Conservation (phyloP, 495 filamentous ascomycete genomes). For the Trichoderma erinaceum region DNA sequence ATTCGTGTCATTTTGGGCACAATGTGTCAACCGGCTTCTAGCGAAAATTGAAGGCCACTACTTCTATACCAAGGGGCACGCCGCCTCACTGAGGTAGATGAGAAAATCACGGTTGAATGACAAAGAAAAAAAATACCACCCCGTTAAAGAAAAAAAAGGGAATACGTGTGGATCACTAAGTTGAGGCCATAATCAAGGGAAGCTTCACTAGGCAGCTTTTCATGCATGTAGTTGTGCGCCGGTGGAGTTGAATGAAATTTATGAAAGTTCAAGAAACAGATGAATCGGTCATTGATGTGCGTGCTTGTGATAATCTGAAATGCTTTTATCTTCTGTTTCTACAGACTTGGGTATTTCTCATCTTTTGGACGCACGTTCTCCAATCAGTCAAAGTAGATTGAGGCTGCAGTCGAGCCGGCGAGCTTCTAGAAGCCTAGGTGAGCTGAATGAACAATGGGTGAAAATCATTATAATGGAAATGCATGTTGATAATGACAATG, state of each 20-base stretch:
- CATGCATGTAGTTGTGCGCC: conserved; percentile 14
- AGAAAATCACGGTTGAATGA: not conserved
- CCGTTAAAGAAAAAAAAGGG: conserved; percentile 10
- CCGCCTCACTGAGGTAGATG: conserved; percentile 2
- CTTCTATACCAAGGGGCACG: not conserved
- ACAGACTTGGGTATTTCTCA: too few species aligned
- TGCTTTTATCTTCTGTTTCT: too few species aligned
- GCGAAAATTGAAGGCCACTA: not conserved
- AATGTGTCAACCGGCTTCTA: conserved; percentile 8
- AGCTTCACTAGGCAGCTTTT: not conserved
- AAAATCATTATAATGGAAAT: too few species aligned
- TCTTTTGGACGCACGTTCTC: too few species aligned
- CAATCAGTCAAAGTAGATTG: too few species aligned
- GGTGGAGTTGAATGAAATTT: conserved; percentile 11
- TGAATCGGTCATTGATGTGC: not conserved
- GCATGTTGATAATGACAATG: too few species aligned
- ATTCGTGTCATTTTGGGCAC: conserved; percentile 15
- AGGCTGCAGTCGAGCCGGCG: too few species aligned
- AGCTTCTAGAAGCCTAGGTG: too few species aligned
- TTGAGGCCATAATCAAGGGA: conserved; percentile 14
- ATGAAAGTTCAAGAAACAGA: not conserved
- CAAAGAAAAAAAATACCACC: conserved; percentile 13
- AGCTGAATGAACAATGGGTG: too few species aligned
- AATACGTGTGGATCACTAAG: not conserved
- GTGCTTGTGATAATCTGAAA: not conserved